These are phyloP conservation scores for Hibiscus trionum DNA, from an alignment of 345 rosid species.

Conservation along the genomic window DNA sequence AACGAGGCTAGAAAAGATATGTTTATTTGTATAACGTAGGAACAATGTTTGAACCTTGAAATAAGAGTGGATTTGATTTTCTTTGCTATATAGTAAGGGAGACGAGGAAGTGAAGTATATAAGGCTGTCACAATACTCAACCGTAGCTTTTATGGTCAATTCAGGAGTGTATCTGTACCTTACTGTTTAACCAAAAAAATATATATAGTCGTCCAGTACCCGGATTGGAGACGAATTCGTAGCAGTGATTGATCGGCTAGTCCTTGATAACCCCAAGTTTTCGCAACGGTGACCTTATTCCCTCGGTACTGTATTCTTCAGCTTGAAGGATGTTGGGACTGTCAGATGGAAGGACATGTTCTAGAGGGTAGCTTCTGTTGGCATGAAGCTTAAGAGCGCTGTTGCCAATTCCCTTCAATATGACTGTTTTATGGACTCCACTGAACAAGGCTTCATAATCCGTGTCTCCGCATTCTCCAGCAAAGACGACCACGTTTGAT, in stretches of 20 bases:
- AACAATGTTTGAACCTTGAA: background rate
- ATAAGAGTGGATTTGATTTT: background rate
- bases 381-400: conserved; percentile 34
- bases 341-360: conserved; percentile 46
- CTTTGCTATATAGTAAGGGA: background rate
- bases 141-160: background rate
- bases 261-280: conserved; percentile 28
- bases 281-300: conserved; percentile 33
- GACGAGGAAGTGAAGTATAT: background rate
- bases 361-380: conserved; percentile 56
- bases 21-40: background rate
- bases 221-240: background rate
- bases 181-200: background rate
- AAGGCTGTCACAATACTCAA: background rate
- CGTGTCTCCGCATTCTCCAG: conserved; percentile 69
- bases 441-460: conserved; percentile 71
- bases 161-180: background rate
- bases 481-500: conserved; percentile 46
- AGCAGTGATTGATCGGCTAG: background rate
- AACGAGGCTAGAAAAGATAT: no score
- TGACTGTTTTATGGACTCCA: conserved; percentile 55
- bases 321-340: conserved; percentile 37
- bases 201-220: background rate
- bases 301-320: conserved; percentile 19
- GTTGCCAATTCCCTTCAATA: conserved; percentile 42